Conservation (phyloP, 345 rosid species). For the Physaria fendleri region DNA sequence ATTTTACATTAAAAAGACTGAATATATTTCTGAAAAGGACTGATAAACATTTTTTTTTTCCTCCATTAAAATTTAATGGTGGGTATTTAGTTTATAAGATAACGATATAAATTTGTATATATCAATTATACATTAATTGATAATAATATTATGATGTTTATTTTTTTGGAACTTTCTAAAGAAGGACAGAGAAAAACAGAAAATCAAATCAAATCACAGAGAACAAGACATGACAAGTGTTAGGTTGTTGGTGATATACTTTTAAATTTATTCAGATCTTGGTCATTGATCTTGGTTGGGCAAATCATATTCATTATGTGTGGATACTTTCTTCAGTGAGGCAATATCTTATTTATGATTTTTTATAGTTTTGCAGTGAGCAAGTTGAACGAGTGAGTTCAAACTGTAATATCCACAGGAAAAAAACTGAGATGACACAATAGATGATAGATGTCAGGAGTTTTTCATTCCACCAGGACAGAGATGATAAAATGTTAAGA, state of each 20-base stretch:
- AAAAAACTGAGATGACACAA: slow-evolving; percentile 37
- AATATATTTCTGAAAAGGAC: too few relatives aligned
- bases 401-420: slow-evolving; percentile 4
- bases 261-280: slow-evolving; percentile 83
- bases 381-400: slow-evolving; percentile 9
- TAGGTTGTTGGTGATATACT: slow-evolving; percentile 38
- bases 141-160: too few relatives aligned
- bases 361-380: slow-evolving; percentile 31
- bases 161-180: too few relatives aligned
- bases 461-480: slow-evolving; percentile 74
- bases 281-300: slow-evolving; percentile 63
- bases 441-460: slow-evolving; percentile 73
- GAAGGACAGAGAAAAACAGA: too few relatives aligned
- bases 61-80: too few relatives aligned
- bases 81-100: too few relatives aligned
- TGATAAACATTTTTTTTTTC: too few relatives aligned
- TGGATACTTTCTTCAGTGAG: slow-evolving; percentile 61
- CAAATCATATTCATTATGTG: slow-evolving; percentile 80
- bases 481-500: slow-evolving; percentile 66
- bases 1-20: too few relatives aligned
- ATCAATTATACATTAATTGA: too few relatives aligned
- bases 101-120: too few relatives aligned
- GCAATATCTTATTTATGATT: slow-evolving; percentile 80
- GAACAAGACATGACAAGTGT: too few relatives aligned
- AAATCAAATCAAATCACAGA: too few relatives aligned